Evolutionary conservation across 106 monocot species (phyloP).

Genomic region (Iris macrosiphon): DNA sequence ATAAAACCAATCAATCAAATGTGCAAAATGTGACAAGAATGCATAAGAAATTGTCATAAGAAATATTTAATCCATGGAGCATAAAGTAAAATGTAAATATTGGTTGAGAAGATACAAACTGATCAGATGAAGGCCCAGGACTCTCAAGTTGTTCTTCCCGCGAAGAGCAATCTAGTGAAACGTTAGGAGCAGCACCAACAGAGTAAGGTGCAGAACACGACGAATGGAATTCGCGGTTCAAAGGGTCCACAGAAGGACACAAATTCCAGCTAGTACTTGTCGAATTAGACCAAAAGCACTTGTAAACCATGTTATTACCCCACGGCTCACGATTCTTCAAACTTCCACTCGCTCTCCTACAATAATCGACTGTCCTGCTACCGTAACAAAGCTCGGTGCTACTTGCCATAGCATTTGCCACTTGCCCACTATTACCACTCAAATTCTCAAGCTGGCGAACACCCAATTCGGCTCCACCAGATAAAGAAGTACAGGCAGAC

Average conservation of each 20-base stretch:
- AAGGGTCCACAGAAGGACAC: conserved; percentile 10
- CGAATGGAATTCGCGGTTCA: conserved; percentile 18
- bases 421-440: neutral
- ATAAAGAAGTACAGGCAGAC: conserved; percentile 33
- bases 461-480: conserved; percentile 16
- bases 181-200: conserved; percentile 41
- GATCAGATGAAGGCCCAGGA: conserved; percentile 26
- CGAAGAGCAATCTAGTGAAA: conserved; percentile 35
- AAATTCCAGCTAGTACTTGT: conserved; percentile 20
- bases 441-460: neutral
- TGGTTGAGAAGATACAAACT: conserved; percentile 33
- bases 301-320: conserved; percentile 37
- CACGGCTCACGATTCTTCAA: conserved; percentile 29
- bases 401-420: neutral
- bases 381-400: conserved; percentile 11
- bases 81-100: neutral
- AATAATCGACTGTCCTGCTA: conserved; percentile 17
- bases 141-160: conserved; percentile 35
- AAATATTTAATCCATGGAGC: too few relatives aligned
- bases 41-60: neutral
- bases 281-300: conserved; percentile 35
- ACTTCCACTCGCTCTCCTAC: conserved; percentile 23
- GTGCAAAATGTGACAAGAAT: neutral
- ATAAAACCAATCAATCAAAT: neutral
- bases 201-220: conserved; percentile 23